Evolutionary conservation across 768 basidiomycete genomes (phyloP).

Genomic region (Rhodocollybia butyracea): DNA sequence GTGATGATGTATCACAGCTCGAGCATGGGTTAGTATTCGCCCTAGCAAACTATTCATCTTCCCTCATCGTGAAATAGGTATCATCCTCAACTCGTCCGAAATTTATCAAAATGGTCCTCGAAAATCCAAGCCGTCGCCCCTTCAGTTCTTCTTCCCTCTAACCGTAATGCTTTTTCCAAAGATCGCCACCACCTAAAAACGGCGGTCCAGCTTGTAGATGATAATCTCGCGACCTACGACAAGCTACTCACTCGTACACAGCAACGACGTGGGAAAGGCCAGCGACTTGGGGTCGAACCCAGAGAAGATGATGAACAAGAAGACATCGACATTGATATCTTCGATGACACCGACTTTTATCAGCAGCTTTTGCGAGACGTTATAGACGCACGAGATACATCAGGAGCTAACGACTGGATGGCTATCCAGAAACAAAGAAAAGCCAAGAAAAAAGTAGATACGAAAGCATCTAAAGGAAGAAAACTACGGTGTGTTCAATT

Average conservation of each 20-base stretch:
- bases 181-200: conserved; percentile 55
- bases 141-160: conserved; percentile 65
- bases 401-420: conserved; percentile 60
- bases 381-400: conserved; percentile 62
- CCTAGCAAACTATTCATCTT: neutral
- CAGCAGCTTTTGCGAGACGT: conserved; percentile 89
- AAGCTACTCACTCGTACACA: conserved; percentile 66
- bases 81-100: conserved; percentile 72
- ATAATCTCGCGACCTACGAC: conserved; percentile 54
- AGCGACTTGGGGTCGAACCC: conserved; percentile 36
- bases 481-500: conserved; percentile 66
- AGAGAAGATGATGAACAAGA: conserved; percentile 31
- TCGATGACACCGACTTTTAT: conserved; percentile 93
- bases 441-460: conserved; percentile 87
- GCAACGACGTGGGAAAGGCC: conserved; percentile 45
- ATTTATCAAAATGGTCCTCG: conserved; percentile 90
- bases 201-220: conserved; percentile 75
- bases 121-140: conserved; percentile 94
- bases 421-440: conserved; percentile 63
- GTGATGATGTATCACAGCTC: conserved; percentile 37
- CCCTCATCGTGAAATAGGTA: conserved; percentile 31
- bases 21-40: conserved; percentile 47
- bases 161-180: conserved; percentile 66
- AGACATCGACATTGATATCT: conserved; percentile 44
- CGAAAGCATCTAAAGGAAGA: conserved; percentile 92